Percentiles rank a stretch among this genome's conserved stretches.
phyloP scores from a whole-genome alignment of 228 moss, liverwort and hornwort genomes.

The Sphagnum magellanicum region DNA sequence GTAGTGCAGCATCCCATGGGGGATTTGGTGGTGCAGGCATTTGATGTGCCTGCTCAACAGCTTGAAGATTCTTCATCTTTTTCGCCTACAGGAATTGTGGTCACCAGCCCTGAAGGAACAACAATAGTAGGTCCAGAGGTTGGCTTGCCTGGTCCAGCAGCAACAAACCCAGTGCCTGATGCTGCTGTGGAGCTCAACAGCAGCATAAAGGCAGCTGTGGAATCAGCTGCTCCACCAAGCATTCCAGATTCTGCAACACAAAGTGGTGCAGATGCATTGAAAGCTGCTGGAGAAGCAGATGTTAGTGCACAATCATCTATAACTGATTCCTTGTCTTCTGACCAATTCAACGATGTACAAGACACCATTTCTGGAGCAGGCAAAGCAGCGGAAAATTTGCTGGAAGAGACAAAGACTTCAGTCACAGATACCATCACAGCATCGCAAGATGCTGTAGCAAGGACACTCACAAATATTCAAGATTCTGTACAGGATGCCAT shows the following conservation, averaged over 20 bases:
- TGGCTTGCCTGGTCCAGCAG: no score
- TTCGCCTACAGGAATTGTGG: no score
- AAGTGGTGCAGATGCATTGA: conserved; percentile 21
- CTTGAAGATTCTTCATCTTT: no score
- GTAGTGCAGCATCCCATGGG: no score
- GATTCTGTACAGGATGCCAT: conserved; percentile 21
- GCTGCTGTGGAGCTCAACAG: no score
- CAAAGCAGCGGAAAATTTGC: conserved; percentile 15
- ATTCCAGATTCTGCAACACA: neutral
- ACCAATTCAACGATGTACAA: neutral
- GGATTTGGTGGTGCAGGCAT: no score
- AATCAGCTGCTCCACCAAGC: no score
- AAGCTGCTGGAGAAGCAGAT: conserved; percentile 27
- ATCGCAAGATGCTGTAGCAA: conserved; percentile 30
- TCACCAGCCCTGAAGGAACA: no score
- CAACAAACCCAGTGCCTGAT: no score
- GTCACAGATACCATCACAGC: conserved; percentile 30
- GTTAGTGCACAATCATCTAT: conserved; percentile 23
- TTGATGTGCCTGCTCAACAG: no score
- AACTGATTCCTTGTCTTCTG: conserved; percentile 14
- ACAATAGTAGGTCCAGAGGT: no score
- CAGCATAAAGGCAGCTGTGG: no score
- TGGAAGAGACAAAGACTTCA: conserved; percentile 19
- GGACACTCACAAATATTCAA: conserved; percentile 24
- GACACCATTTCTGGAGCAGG: conserved; percentile 24